Base-by-base conservation (phyloP, 176 grass and related monocot species). In the Oryza glumipatula region DNA sequence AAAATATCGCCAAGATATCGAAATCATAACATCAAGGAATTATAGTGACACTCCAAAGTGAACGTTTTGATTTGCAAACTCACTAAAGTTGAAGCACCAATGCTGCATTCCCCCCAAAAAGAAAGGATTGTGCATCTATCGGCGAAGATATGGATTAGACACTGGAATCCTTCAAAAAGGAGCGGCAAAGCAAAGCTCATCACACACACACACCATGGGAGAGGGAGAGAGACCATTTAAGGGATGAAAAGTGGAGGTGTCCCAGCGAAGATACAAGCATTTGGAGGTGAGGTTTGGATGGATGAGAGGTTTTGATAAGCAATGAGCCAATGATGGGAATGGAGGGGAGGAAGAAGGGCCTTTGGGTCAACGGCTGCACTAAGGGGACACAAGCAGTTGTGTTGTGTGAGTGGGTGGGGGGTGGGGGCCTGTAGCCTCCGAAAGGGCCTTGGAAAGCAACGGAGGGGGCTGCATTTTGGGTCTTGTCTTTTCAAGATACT, bases 401-500 rank as follows among this genome's bases (percentile, higher is more conserved):
- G 3, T n/a, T 49, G 26, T 80, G 82, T 12, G 48, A 41, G 80
- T 87, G 70, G 74, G 76, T 88, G 75, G 49, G 13, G 13, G 17
- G 41, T 39, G 33, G 63, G 79, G 84, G 35, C 67, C 79, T 38
- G 52, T 54, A 7, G 66, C 52, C 38, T 77, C 79, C 22, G 8
- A 26, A 67, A 51, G 48, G 63, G 36, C 84, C 76, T 3, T 65
- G 64, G n/a, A 89, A 91, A 87, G 89, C 76, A 77, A 46, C 78
- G 85, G 76, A 87, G 85, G 24, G 85, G 81, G 85, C 65, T 76
- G 52, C 76, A 36, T 71, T 71, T 86, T 79, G n/a, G 32, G 89
- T 84, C 76, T 72, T 65, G 89, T 84, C 89, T 87, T 87, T 87
- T 87, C 84, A 64, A 19, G 67, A 86, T 73, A 61, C 84, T 64